Evolutionary conservation across 169 alveolate species (phyloP).

Genomic region (Plasmodium gallinaceum): DNA sequence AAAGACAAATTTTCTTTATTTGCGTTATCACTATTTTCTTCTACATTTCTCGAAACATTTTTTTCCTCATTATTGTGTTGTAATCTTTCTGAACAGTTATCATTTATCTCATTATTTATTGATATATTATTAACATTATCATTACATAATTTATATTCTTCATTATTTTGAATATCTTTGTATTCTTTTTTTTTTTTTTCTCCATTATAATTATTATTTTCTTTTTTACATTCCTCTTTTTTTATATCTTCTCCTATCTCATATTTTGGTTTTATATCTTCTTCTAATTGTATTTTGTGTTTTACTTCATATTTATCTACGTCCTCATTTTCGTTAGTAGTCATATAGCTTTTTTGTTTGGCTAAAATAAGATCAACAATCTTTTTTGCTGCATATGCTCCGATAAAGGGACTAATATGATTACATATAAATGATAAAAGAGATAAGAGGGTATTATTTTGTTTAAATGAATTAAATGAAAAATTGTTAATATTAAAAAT

Average conservation of each 20-base stretch:
- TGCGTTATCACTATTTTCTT: background rate
- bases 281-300: background rate
- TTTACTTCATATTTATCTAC: background rate
- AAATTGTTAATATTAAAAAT: slow-evolving; percentile 22
- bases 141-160: background rate
- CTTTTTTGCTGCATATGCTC: slow-evolving; percentile 74
- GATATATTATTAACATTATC: background rate
- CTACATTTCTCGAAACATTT: background rate
- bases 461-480: slow-evolving; percentile 40
- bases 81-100: background rate
- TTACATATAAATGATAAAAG: slow-evolving; percentile 66
- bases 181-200: too few relatives aligned
- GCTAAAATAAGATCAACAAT: slow-evolving; percentile 45
- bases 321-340: background rate
- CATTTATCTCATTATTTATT: background rate
- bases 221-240: background rate
- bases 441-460: slow-evolving; percentile 54
- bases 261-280: background rate
- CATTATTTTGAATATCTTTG: background rate
- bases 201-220: background rate
- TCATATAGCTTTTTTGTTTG: slow-evolving; percentile 13
- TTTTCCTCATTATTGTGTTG: background rate
- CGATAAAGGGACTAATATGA: slow-evolving; percentile 63
- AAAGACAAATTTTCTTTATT: background rate
- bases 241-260: background rate